Base-by-base conservation (phyloP, 2,329 filamentous ascomycete genomes). In the Neopestalotiopsis rosae region DNA sequence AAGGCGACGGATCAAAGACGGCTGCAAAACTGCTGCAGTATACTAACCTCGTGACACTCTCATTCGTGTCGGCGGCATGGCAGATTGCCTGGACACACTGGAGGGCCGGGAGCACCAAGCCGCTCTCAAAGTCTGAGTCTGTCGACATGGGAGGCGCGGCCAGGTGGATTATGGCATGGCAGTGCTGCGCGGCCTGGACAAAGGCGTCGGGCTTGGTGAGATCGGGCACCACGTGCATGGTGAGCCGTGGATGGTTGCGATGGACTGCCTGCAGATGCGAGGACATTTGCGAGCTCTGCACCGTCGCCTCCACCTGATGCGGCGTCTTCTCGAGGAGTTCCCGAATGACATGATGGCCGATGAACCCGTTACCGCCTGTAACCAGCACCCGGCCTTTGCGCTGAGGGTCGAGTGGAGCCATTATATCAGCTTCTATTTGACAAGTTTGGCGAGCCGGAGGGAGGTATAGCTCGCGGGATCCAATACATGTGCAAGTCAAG, bases 21-120 rank as follows among this genome's bases (percentile, higher is more conserved):
- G 89, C 83, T n/a, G 90, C 90, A 73, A 92, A 92, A 1, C 89
- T 92, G 3, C 89, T 91, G 0, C 90, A 92, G 71, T 92, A 86
- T 59, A 90, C 80, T 45, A 83, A 58, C 5, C 79, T 77, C 13
- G 70, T 74, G 40, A 81, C 72, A 1, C 65, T 70, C 0, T 72
- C 68, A 34, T 70, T 71, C 4, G 69, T 57, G 5, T 75, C 73
- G 1, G 81, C 81, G 5, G 76, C 75, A 9, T 86, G 73, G 32
- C 63, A 57, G 20, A 86, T 77, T 0, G 82, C 79, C 4, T 75
- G 77, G 1, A 84, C 81, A 2, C 84, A 84, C 56, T 83, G 82
- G 38, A 86, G 82, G 1, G 84, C 83, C 0, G 85, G 85, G 4
- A 79, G 67, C 2, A 86, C 77, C 0, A 86, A 76, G 57, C 84